Conservation (phyloP, 768 basidiomycete species). For the Mycena indigotica region DNA sequence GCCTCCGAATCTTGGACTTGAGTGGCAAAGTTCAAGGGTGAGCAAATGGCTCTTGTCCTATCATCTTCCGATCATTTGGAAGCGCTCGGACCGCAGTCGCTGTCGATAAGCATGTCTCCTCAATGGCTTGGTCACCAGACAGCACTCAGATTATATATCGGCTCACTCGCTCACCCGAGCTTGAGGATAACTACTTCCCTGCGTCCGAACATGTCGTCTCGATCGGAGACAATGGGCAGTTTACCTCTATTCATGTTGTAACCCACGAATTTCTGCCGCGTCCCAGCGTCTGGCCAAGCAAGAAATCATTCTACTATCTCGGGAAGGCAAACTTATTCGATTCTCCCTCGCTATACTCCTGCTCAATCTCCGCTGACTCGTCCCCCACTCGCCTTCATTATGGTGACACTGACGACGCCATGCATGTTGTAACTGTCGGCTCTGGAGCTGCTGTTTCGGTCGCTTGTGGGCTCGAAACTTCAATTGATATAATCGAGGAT, state of each 20-base stretch:
- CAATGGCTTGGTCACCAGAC: constrained; percentile 19
- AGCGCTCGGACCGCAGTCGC: constrained; percentile 6
- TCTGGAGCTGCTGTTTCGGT: constrained; percentile 12
- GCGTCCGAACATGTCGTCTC: constrained; percentile 13
- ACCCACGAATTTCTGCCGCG: constrained; percentile 5
- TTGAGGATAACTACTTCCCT: constrained; percentile 12
- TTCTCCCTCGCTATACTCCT: constrained; percentile 8
- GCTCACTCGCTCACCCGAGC: not conserved
- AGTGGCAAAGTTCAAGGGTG: constrained; percentile 7
- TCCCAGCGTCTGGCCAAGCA: constrained; percentile 10
- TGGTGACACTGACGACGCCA: constrained; percentile 16
- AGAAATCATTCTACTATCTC: constrained; percentile 7
- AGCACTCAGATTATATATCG: constrained; percentile 15
- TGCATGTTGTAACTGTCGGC: not conserved
- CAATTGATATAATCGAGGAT: constrained; percentile 12
- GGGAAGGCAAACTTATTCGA: not conserved
- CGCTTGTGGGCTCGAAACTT: constrained; percentile 14
- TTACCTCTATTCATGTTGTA: not conserved
- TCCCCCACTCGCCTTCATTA: constrained; percentile 5
- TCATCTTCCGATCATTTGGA: not conserved
- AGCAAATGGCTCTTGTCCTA: not conserved
- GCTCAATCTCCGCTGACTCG: not conserved
- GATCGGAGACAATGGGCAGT: constrained; percentile 4
- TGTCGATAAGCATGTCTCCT: constrained; percentile 5
- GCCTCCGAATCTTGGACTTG: constrained; percentile 17